Evolutionary conservation across 192 early-diverging fungal genomes (phyloP).

Genomic region (Coemansia sp.): DNA sequence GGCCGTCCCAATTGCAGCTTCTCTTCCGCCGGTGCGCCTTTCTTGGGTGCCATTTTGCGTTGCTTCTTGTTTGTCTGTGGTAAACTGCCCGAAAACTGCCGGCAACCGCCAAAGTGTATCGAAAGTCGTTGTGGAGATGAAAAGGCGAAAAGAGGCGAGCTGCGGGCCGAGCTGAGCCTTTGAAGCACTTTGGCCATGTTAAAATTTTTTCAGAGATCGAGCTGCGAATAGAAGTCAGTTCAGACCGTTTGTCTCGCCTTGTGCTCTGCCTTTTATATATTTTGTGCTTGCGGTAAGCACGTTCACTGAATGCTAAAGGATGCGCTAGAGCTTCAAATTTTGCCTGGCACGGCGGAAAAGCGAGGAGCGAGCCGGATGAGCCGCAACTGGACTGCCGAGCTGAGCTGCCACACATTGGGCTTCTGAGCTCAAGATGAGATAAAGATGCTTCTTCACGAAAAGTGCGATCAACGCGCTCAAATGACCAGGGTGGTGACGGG

Average conservation of each 20-base stretch:
- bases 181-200: neutral
- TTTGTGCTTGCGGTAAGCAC: neutral
- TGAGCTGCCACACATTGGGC: no score
- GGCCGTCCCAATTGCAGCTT: constrained; percentile 78
- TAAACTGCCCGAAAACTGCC: neutral
- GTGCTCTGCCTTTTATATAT: neutral
- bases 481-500: no score
- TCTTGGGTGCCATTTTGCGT: constrained; percentile 78
- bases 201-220: neutral
- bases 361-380: neutral
- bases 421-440: no score
- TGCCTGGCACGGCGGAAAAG: neutral
- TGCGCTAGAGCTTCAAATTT: neutral
- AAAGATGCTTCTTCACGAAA: no score
- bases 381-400: no score
- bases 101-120: neutral
- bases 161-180: neutral
- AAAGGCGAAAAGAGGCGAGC: neutral
- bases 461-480: no score
- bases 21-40: constrained; percentile 68
- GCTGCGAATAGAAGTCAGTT: neutral
- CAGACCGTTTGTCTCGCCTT: neutral
- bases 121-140: neutral
- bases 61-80: constrained; percentile 1
- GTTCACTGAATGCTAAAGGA: neutral